Evolutionary conservation across 345 rosid species (phyloP).

Genomic region (Hypericum perforatum): DNA sequence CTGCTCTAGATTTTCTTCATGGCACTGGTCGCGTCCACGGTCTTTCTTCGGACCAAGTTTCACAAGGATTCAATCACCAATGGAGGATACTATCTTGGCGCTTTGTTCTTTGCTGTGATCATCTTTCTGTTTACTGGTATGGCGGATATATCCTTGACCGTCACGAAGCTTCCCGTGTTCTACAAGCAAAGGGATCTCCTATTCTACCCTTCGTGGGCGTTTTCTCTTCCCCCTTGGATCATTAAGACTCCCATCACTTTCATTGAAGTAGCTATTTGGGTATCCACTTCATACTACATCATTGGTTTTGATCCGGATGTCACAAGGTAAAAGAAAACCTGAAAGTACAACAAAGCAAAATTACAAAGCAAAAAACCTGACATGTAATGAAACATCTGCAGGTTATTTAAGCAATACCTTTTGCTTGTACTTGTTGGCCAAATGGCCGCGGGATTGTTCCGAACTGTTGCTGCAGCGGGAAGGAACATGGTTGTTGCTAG

Average conservation of each 20-base stretch:
- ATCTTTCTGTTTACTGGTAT: constrained; percentile 56
- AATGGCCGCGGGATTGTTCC: constrained; percentile 56
- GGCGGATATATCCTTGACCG: constrained; percentile 68
- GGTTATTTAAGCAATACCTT: constrained; percentile 57
- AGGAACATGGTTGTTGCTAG: constrained; percentile 56
- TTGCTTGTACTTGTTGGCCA: constrained; percentile 42
- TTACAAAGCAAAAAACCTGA: not conserved
- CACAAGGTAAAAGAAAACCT: constrained; percentile 43
- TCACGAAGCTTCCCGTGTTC: constrained; percentile 73
- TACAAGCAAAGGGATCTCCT: constrained; percentile 71
- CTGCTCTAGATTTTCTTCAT: no score
- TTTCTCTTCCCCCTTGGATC: constrained; percentile 73
- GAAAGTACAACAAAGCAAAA: no score
- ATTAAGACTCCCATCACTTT: constrained; percentile 61
- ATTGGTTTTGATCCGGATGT: constrained; percentile 62
- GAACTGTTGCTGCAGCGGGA: constrained; percentile 40
- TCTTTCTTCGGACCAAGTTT: constrained; percentile 33
- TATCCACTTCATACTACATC: constrained; percentile 58
- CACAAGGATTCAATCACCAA: constrained; percentile 18
- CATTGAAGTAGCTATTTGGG: constrained; percentile 52
- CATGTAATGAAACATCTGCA: constrained; percentile 8
- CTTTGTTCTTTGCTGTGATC: constrained; percentile 45
- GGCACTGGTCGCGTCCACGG: constrained; percentile 20
- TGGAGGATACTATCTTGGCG: constrained; percentile 55
- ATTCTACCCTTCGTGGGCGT: constrained; percentile 78